Percentiles rank a stretch among this genome's conserved stretches.
phyloP scores from a whole-genome alignment of 805 yeast genomes.

The Brettanomyces nanus region DNA sequence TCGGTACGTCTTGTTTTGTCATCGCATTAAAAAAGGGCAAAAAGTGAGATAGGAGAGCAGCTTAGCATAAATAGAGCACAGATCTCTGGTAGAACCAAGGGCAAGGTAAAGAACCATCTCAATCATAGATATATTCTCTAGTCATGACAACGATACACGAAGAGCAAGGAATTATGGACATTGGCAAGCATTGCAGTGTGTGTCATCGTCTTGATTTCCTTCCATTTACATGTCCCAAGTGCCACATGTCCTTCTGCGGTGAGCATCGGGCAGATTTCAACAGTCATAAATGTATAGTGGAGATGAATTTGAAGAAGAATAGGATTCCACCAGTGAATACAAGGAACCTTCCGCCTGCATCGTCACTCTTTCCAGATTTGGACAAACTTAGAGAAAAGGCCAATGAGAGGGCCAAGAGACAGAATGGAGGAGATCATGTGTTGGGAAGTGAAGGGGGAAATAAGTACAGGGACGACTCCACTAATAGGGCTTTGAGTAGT shows the following conservation, averaged over 20 bases:
- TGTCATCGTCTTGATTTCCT: conserved; percentile 50
- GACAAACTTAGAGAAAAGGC: conserved; percentile 32
- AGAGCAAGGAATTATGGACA: conserved; percentile 36
- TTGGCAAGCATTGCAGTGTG: conserved; percentile 48
- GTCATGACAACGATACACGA: conserved; percentile 11
- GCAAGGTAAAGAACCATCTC: too few relatives aligned
- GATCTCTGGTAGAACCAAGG: too few relatives aligned
- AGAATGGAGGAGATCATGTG: conserved; percentile 8
- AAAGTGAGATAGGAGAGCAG: too few relatives aligned
- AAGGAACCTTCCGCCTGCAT: conserved; percentile 30
- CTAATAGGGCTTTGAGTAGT: conserved; percentile 4
- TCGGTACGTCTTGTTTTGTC: too few relatives aligned
- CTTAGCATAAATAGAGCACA: too few relatives aligned
- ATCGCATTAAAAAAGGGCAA: too few relatives aligned
- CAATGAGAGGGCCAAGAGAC: conserved; percentile 15
- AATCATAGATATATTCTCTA: too few relatives aligned
- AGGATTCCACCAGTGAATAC: conserved; percentile 4
- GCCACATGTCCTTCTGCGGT: conserved; percentile 36
- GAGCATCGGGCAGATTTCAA: conserved; percentile 36
- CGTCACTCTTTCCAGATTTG: conserved; percentile 45
- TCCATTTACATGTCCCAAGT: conserved; percentile 44
- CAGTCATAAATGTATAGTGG: conserved; percentile 20
- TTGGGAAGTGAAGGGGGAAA: conserved; percentile 4
- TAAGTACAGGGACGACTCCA: neutral
- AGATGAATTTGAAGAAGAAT: conserved; percentile 14